These are phyloP conservation scores for Stagonosporopsis vannaccii DNA, from an alignment of 2,329 filamentous ascomycete species.

Conservation along the genomic window DNA sequence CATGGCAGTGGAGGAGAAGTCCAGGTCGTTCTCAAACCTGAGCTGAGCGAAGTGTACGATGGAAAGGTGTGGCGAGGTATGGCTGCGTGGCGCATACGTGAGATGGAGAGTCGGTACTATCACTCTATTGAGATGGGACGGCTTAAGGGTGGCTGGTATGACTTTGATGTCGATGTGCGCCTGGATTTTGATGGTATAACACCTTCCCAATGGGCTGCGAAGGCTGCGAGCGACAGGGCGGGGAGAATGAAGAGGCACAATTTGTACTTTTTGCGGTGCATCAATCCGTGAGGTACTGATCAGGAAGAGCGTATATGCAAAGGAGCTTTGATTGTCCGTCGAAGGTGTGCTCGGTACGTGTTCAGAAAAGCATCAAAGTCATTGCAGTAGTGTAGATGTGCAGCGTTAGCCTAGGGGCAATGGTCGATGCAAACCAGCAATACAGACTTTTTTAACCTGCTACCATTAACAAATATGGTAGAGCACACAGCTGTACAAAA, in stretches of 20 bases:
- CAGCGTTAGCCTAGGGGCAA: too few relatives aligned
- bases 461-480: too few relatives aligned
- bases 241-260: background rate
- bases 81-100: background rate
- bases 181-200: background rate
- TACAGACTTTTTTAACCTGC: too few relatives aligned
- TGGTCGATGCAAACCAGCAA: too few relatives aligned
- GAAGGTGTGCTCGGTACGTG: too few relatives aligned
- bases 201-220: background rate
- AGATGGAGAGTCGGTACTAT: background rate
- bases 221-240: background rate
- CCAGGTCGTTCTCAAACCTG: background rate
- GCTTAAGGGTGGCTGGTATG: background rate
- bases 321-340: too few relatives aligned
- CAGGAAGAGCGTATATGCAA: too few relatives aligned
- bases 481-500: too few relatives aligned
- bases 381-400: too few relatives aligned
- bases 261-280: background rate
- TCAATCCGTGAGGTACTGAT: background rate
- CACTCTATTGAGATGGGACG: background rate
- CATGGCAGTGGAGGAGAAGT: background rate
- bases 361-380: too few relatives aligned
- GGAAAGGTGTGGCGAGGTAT: background rate
- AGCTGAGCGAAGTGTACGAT: background rate
- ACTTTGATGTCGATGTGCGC: background rate